Evolutionary conservation across 352 stramenopile genomes (phyloP).

Genomic region (Globisporangium radiosum): DNA sequence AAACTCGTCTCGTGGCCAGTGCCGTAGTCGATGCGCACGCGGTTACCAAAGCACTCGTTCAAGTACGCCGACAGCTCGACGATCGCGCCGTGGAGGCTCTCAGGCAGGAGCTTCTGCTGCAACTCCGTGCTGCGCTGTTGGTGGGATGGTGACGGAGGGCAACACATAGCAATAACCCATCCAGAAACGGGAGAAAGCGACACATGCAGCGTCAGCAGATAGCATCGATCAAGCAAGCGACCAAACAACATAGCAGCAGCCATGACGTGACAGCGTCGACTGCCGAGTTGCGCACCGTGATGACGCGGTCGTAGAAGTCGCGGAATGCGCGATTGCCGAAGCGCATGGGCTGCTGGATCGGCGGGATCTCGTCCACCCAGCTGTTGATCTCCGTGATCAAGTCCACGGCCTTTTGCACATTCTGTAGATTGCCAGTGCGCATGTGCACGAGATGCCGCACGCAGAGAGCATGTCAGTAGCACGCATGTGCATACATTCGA

Average conservation of each 20-base stretch:
- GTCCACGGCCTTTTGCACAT: conserved; percentile 58
- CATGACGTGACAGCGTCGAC: neutral
- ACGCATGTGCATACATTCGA: too few relatives aligned
- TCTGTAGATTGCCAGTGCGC: conserved; percentile 21
- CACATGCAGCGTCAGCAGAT: neutral
- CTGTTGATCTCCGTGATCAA: conserved; percentile 59
- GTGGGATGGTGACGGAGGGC: neutral
- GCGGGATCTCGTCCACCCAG: conserved; percentile 90
- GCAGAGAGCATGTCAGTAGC: too few relatives aligned
- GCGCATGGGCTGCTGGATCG: conserved; percentile 90
- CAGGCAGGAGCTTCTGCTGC: conserved; percentile 57
- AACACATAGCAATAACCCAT: neutral
- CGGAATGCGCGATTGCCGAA: conserved; percentile 95
- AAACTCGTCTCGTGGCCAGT: conserved; percentile 99
- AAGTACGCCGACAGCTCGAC: conserved; percentile 94
- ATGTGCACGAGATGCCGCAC: too few relatives aligned
- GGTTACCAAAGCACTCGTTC: conserved; percentile 95
- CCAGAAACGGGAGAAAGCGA: conserved; percentile 5
- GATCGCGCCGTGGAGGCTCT: conserved; percentile 54
- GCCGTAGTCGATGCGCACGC: conserved; percentile 96
- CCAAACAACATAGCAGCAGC: too few relatives aligned
- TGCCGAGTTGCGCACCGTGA: conserved; percentile 31
- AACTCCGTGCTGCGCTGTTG: conserved; percentile 39
- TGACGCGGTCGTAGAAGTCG: conserved; percentile 80
- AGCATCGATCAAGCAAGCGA: too few relatives aligned